These are phyloP conservation scores for Pseudoperonospora humuli DNA, from an alignment of 352 stramenopile species.

Conservation along the genomic window DNA sequence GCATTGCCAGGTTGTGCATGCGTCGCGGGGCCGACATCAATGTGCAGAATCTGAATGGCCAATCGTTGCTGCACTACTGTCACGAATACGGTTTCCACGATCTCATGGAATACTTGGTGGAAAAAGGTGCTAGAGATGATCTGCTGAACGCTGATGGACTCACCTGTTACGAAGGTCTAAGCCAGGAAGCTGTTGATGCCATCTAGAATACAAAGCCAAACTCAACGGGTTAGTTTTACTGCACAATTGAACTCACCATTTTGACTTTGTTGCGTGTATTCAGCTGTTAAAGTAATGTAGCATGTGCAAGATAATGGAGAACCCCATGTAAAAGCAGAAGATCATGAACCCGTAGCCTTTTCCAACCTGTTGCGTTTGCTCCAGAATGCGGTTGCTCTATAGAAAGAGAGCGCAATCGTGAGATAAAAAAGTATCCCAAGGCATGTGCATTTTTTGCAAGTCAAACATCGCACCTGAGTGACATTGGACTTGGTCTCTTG, in stretches of 20 bases:
- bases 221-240: background rate
- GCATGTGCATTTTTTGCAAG: background rate
- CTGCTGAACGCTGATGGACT: no score
- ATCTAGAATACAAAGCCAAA: no score
- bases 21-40: no score
- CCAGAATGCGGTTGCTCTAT: constrained; percentile 70
- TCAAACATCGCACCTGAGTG: constrained; percentile 34
- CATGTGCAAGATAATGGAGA: constrained; percentile 62
- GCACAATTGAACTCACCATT: background rate
- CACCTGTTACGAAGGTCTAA: no score
- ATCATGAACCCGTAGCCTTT: constrained; percentile 79
- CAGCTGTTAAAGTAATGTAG: constrained; percentile 79
- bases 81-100: no score
- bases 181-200: no score
- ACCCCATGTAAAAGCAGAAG: constrained; percentile 76
- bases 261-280: constrained; percentile 10
- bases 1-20: no score
- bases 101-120: no score
- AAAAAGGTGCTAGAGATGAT: no score
- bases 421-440: background rate
- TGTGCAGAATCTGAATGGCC: no score
- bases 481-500: constrained; percentile 66
- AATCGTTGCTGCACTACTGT: no score
- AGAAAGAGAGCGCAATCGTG: background rate
- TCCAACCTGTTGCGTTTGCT: constrained; percentile 69